Evolutionary conservation across 257 asterid species (phyloP).

Genomic region (Leonotis leonurus): DNA sequence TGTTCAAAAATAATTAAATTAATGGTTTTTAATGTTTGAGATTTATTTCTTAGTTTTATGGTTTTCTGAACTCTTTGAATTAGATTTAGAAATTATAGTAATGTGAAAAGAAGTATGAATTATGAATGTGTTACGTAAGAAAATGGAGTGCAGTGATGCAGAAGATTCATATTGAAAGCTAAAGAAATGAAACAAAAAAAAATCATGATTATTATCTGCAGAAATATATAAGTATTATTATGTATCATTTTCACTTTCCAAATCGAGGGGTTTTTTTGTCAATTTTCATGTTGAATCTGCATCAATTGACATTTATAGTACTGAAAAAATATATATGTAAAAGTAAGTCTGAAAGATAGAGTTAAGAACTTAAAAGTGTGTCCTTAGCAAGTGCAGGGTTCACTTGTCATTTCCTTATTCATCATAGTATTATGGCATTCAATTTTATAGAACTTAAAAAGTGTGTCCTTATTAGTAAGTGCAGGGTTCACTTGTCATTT

Average conservation of each 20-base stretch:
- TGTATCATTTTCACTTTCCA: background rate
- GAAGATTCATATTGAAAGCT: background rate
- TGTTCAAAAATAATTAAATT: background rate
- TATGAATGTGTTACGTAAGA: no score
- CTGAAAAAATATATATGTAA: no score
- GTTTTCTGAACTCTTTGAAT: no score
- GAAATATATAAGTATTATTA: background rate
- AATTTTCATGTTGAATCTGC: constrained; percentile 7
- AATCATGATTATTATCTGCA: background rate
- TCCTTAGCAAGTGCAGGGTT: no score
- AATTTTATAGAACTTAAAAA: no score
- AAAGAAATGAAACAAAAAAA: background rate
- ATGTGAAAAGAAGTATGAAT: no score
- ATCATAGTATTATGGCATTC: no score
- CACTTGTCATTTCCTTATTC: no score
- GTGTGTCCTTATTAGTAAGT: background rate
- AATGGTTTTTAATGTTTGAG: background rate
- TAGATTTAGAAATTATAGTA: no score
- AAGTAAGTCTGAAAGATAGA: no score
- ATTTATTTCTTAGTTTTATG: background rate
- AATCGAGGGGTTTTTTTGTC: background rate
- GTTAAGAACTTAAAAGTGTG: no score
- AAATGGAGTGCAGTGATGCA: background rate
- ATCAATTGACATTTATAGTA: no score
- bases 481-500: background rate